Evolutionary conservation across 164 flowering plant genomes (phyloP), one percentile per base, ranked within the genome.

Genomic region (Liriodendron chinense): DNA sequence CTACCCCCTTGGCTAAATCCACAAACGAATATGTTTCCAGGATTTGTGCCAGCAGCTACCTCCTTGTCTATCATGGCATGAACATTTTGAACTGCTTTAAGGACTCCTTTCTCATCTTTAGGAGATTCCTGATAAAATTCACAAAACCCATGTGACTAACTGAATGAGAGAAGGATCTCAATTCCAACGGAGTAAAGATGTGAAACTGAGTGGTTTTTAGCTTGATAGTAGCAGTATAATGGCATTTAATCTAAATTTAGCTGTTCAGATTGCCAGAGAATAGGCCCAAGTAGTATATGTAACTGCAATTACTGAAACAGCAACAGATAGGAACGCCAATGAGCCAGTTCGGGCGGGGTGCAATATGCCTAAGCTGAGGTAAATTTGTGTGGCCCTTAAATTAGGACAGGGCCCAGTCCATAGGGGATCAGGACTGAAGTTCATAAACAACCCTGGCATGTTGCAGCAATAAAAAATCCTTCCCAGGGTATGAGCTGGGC

Each of bases 1-100:
- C 76, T 76, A 92, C 98, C 99, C 86, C 99, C 99, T 92, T 96
- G 99, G 82, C 99, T 96, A 78, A 96, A 96, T 71, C 99, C 99
- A 80, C 98, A 96, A 10, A 96, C 78, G 80, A 92, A 96, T 53
- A 93, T 80, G 75, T 96, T 92, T 0, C 87, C 86, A 18, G 98
- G 95, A 84, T 81, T 78, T 71, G 84, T 90, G 72, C 99, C 98
- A 64, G 87, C 83, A 79, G 90, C 87, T 69, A 96, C 68, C 87
- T 90, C 99, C 84, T 90, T 90, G 87, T 96, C 96, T 76, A 96
- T 93, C 87, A 86, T 91, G 22, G 91, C 83, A 77, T 96, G 98
- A 62, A 94, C 92, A 67, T 87, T 88, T 76, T 87, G 84, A 77
- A 96, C 99, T 69, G 97, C 99, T 84, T 87, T 89, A 28, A 91